Base-by-base conservation (phyloP, 495 filamentous ascomycete genomes). In the Penicillium mononematosum region DNA sequence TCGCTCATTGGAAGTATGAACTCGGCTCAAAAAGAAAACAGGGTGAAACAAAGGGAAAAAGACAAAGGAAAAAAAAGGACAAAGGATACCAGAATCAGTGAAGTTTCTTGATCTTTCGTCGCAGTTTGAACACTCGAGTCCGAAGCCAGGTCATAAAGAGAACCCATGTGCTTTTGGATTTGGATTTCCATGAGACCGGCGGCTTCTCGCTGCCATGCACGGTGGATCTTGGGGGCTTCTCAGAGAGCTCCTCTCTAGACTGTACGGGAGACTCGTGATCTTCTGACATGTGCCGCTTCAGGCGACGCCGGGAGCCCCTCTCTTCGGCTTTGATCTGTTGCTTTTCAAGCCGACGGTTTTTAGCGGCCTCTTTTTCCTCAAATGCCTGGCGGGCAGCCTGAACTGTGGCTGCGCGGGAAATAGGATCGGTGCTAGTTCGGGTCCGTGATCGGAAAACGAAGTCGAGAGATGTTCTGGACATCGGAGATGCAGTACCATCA, bases 301-400 rank as follows among this genome's bases (percentile, higher is more conserved):
- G 59, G 25, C 58, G 69, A 17, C 73, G 67, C 6, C 72, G 74
- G 39, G 66, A 71, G 32, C 79, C 71, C 39, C 64, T 69, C 60
- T 76, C 69, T 66, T 79, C 70, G 16, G 76, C 68, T 71, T 81
- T 82, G 50, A 74, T 71, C 46, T 79, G 82, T 50, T 81, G 80
- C 56, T 81, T 73, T 53, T 84, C 79, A 44, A 81, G 70, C 52
- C 83, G 81, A 27, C 73, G 76, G 22, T 74, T 77, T 58, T 86
- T 85, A 9, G 80, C 81, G n/a, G 73, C 81, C 62, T 85, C 81
- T 57, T 81, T 81, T 54, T 85, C 80, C 51, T 78, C 70, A 59
- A 84, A 85, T 4, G 82, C 81, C 56, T 78, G 77, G 12, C 82
- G 79, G 14, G 81, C 76, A 45, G 78, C 78, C 56, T 79, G 78